A percentile compares a stretch with the other conserved stretches of the same genome.
These are phyloP conservation scores for Penicillium malachiteum DNA, from an alignment of 495 filamentous ascomycete species.

Conservation along the genomic window DNA sequence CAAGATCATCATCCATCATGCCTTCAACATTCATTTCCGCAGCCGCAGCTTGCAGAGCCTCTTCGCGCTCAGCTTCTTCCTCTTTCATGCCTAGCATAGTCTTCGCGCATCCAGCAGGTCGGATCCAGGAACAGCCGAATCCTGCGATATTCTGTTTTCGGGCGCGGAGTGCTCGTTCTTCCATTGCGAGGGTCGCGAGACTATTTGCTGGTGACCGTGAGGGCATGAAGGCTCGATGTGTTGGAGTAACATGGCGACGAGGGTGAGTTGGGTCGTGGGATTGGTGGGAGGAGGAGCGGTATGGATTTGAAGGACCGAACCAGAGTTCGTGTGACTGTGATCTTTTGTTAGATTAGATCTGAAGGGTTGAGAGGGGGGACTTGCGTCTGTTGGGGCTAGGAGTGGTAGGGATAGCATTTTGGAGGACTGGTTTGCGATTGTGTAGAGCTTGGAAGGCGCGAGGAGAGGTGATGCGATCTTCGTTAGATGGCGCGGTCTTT, in stretches of 20 bases:
- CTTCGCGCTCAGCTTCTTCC: slow-evolving; percentile 75
- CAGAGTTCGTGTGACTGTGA: slow-evolving; percentile 66
- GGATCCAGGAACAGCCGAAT: slow-evolving; percentile 77
- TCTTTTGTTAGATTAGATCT: slow-evolving; percentile 8
- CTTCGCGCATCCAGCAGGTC: slow-evolving; percentile 71
- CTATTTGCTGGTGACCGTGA: slow-evolving; percentile 29
- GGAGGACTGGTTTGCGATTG: neutral
- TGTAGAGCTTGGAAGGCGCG: neutral
- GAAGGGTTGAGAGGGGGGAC: slow-evolving; percentile 16
- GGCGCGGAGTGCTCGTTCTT: slow-evolving; percentile 65
- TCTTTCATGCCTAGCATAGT: slow-evolving; percentile 75
- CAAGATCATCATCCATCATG: slow-evolving; percentile 31
- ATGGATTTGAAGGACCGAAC: slow-evolving; percentile 57
- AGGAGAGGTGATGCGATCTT: neutral
- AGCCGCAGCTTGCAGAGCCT: slow-evolving; percentile 67
- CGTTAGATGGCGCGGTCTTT: neutral
- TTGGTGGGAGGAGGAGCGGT: slow-evolving; percentile 32
- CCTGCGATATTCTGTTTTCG: slow-evolving; percentile 71
- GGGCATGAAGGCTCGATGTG: slow-evolving; percentile 27
- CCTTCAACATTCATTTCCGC: slow-evolving; percentile 67
- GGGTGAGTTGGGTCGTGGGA: slow-evolving; percentile 18
- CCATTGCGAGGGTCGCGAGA: slow-evolving; percentile 61
- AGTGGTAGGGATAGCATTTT: slow-evolving; percentile 69
- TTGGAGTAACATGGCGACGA: slow-evolving; percentile 30
- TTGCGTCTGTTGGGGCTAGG: slow-evolving; percentile 70